Base-by-base conservation (phyloP, 345 rosid species). In the Moricandia arvensis region DNA sequence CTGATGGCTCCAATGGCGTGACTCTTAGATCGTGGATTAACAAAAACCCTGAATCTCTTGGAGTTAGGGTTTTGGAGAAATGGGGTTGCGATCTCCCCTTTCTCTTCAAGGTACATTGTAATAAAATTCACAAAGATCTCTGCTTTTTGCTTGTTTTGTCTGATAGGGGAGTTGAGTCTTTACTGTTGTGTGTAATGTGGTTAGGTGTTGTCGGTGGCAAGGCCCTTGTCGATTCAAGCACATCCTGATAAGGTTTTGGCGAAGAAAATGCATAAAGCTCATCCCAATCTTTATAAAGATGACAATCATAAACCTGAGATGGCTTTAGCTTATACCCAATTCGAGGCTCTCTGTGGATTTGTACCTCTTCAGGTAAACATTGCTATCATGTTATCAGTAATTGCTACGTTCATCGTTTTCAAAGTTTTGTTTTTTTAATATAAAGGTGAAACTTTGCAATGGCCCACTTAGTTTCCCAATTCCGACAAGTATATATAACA, bases 21-120 rank as follows among this genome's bases (percentile, higher is more conserved):
- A 80, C 81, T 41, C 83, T 96, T 70, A 96, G 90, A 75, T 83
- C 89, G 33, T 93, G 94, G 98, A 79, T 89, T 80, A 47, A 31
- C 35, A 78, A 83, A 69, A 88, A 93, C 73, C 96, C 99, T 37
- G 41, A 77, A 66, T 94, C 86, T 26, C 91, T 96, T 4, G 99
- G 99, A 2, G 71, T 79, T 1, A 85, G 78, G 84, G 97, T 93
- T 79, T 72, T 93, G 82, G 74, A 81, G 35, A 85, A 83, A 76
- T 96, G 98, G 99, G 98, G 99, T 13, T 86, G 83, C 51, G 93
- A 96, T 90, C 98, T 96, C 62, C 99, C 99, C 10, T 96, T 91
- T 79, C 74, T 96, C 71, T 92, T 93, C 87, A 96, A 96, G 99
- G 99, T 49, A 5, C n/a, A 33, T 29, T n/a, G n/a, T n/a, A n/a